Evolutionary conservation across 2,329 filamentous ascomycete genomes (phyloP), one percentile per base, ranked within the genome.

Genomic region (Cladosporium sp.): DNA sequence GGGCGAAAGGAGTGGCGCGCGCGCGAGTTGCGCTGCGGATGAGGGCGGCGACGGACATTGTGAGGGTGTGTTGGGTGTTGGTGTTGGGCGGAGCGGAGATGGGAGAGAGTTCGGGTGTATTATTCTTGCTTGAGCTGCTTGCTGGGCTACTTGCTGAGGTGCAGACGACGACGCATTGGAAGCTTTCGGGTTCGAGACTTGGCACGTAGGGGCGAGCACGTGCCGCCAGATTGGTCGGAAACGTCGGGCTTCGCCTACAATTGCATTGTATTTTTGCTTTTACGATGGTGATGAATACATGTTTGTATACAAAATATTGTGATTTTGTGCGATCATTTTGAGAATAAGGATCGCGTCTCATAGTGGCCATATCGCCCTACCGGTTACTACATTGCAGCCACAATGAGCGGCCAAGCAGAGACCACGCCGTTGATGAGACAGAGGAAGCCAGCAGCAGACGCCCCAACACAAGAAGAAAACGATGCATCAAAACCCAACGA

Each of bases 91-190:
- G 59, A 62, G 59, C 59, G 59, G 59, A 54, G 59, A 62, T 62
- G 46, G 21, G 59, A 23, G 26, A 28, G 57, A 28, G 28, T 28
- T 23, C 30, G 58, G 39, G 39, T 25, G 43, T 21, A 21, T 46
- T 46, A 46, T 46, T 21, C n/a, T 25, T 21, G 59, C 25, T 28
- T 28, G 28, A 54, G 46, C 25, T 43, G 36, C 32, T 39, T 62
- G 28, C 46, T 36, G 23, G 48, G 49, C 34, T 14, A 28, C 30
- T 43, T 54, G 59, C 48, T 63, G 59, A 63, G 60, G 49, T 63
- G 49, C 49, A 62, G 48, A 56, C 60, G 56, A 56, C 60, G 56
- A 34, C 36, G 57, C 59, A 63, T 63, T 63, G 60, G 60, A 63
- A 63, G 60, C 60, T 63, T 56, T 56, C 60, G 48, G 60, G 60